Evolutionary conservation across 768 basidiomycete genomes (phyloP).

Genomic region (Clitopilus passeckerianus): DNA sequence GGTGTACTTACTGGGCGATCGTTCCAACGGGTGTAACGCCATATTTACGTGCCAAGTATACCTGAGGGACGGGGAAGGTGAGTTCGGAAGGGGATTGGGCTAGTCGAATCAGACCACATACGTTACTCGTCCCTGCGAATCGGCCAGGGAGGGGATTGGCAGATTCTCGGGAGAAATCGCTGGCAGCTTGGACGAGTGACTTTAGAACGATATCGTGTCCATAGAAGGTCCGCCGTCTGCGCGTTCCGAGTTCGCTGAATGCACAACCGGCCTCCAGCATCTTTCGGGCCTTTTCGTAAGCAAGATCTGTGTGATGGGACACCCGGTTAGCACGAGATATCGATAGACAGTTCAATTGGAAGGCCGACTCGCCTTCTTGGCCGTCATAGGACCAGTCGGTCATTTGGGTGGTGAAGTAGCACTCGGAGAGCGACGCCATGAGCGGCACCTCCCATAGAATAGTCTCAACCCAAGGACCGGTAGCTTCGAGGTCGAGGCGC

Average conservation of each 20-base stretch:
- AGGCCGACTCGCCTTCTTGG: constrained; percentile 54
- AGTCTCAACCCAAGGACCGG: constrained; percentile 74
- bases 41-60: constrained; percentile 80
- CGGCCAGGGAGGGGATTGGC: constrained; percentile 31
- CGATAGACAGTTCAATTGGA: neutral
- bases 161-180: constrained; percentile 29
- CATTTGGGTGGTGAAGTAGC: constrained; percentile 72
- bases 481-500: constrained; percentile 63
- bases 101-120: constrained; percentile 25
- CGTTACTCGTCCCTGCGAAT: constrained; percentile 88
- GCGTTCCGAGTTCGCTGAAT: constrained; percentile 86
- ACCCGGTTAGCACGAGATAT: neutral
- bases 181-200: constrained; percentile 61
- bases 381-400: constrained; percentile 85
- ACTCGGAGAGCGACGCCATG: constrained; percentile 89
- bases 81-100: neutral
- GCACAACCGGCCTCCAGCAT: constrained; percentile 61
- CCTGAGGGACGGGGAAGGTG: constrained; percentile 34
- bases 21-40: constrained; percentile 67
- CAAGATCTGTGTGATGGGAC: constrained; percentile 45
- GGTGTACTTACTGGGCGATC: constrained; percentile 70
- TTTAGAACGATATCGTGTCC: constrained; percentile 76
- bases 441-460: constrained; percentile 97
- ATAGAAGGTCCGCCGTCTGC: constrained; percentile 68
- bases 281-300: constrained; percentile 64